Conservation (phyloP, 148 eudicot genomes). For the Vaccinium corymbosum region DNA sequence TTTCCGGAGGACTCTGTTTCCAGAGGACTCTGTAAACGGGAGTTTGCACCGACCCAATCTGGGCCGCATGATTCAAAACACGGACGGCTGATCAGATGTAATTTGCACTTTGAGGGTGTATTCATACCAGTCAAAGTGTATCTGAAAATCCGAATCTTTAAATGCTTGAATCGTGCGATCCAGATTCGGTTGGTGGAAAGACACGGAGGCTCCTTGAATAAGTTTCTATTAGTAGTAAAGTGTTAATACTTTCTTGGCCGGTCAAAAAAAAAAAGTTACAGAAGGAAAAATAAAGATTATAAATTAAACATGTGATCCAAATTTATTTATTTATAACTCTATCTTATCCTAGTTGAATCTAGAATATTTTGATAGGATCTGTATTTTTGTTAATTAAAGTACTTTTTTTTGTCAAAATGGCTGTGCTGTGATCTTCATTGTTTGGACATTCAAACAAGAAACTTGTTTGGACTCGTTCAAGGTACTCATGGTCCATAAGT, state of each 20-base stretch:
- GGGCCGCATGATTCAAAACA: too few species aligned
- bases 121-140: too few species aligned
- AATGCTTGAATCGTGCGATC: too few species aligned
- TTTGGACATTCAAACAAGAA: not conserved
- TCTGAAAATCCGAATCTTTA: too few species aligned
- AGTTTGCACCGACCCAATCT: too few species aligned
- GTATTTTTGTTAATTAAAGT: not conserved
- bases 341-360: not conserved
- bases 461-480: not conserved
- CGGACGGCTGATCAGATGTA: too few species aligned
- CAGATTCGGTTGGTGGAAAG: too few species aligned
- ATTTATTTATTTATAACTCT: not conserved
- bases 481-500: not conserved
- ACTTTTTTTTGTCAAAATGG: not conserved
- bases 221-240: not conserved
- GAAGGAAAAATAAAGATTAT: not conserved
- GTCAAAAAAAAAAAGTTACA: not conserved
- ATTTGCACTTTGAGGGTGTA: too few species aligned
- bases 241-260: not conserved
- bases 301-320: not conserved
- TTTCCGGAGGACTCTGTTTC: too few species aligned
- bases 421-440: not conserved
- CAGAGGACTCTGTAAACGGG: too few species aligned
- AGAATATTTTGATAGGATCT: not conserved
- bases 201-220: too few species aligned